Evolutionary conservation across 306 rosid genomes (phyloP), one percentile per base, ranked within the genome.

Genomic region (Pterocarpus macrocarpus): DNA sequence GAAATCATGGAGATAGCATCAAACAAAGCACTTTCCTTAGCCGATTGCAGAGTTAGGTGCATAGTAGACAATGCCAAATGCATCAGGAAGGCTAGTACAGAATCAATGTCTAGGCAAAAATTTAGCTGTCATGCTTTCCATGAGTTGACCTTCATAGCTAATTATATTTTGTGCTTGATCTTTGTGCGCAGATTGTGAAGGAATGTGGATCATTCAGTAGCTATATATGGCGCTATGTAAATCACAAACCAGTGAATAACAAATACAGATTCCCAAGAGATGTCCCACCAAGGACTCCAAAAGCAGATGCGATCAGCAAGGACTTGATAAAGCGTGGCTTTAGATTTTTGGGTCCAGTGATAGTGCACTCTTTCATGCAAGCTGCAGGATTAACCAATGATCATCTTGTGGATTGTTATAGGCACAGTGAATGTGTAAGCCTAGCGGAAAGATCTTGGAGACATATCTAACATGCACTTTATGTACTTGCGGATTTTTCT

Each of bases 391-490:
- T 93, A 85, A 90, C 97, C 4, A 91, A 89, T 58, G 97, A 95
- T 80, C 99, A 95, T 84, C 95, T 95, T 68, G 92, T 91, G 52
- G 93, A 90, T 74, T 95, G 99, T 69, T 88, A 91, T 52, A 82
- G 97, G 56, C 92, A 92, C 34, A 66, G 12, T 59, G 95, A 95
- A 45, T 93, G 97, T 68, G 90, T 93, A 4, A 84, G 79, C 77
- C 95, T 93, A 36, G 99, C 97, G 6, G 95, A 95, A 83, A 90
- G 99, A 84, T 95, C 97, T 38, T 95, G 99, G 99, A 95, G 94
- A 80, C 98, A 95, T 79, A 88, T 95, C 66, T 94, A 81, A 81
- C 17, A 49, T 50, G 44, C 52, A 64, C 8, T 22, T 47, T 0
- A 16, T 52, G 78, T 32, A 34, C 14, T 57, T 69, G 7, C 6